Percentiles rank a stretch among this genome's conserved stretches.
Evolutionary conservation across 176 grass and related monocot species (phyloP).

Genomic region (Thalia dealbata): DNA sequence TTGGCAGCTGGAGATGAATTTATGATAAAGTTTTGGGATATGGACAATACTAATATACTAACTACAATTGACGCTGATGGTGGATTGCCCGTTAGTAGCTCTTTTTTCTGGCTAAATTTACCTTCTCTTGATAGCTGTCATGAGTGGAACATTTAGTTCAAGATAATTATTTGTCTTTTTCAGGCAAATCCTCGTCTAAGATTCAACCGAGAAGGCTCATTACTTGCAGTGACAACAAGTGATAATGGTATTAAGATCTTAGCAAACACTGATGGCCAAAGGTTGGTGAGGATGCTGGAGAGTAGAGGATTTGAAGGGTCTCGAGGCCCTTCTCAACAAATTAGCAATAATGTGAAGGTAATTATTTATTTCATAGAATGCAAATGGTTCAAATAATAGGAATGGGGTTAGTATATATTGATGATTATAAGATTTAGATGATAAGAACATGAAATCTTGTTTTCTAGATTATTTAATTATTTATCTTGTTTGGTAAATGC

Average conservation of each 20-base stretch:
- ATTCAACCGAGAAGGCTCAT: constrained; percentile 95
- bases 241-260: constrained; percentile 98
- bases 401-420: not conserved
- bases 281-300: constrained; percentile 84
- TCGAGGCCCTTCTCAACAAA: constrained; percentile 70
- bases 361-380: not conserved
- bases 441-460: not conserved
- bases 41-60: constrained; percentile 81
- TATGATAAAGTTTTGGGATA: constrained; percentile 98
- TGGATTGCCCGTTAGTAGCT: constrained; percentile 76
- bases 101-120: not conserved
- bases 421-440: not conserved
- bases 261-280: constrained; percentile 86
- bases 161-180: constrained; percentile 1
- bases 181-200: constrained; percentile 91
- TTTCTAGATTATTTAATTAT: not conserved
- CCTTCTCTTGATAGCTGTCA: not conserved
- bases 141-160: constrained; percentile 8
- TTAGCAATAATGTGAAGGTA: constrained; percentile 55
- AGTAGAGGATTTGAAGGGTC: constrained; percentile 77
- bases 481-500: not conserved
- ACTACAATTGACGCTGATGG: constrained; percentile 73
- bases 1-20: constrained; percentile 97
- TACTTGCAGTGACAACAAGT: constrained; percentile 81
- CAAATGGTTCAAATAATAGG: not conserved